Conservation (phyloP, 345 rosid species). For the Isatis tinctoria region DNA sequence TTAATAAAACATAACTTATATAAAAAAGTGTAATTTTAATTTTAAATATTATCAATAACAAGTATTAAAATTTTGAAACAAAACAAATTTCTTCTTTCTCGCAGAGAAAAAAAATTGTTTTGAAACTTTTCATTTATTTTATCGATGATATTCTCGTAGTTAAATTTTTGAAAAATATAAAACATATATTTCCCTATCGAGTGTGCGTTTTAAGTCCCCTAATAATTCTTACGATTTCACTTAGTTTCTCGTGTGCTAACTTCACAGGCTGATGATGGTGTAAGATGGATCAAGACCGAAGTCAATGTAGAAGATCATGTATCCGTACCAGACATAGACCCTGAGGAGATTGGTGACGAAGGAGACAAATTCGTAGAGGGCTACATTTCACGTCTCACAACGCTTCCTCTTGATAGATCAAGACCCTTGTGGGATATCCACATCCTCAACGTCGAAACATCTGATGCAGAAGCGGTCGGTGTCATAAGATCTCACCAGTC, state of each 20-base stretch:
- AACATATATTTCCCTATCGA: background rate
- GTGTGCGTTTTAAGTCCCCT: background rate
- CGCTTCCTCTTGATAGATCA: slow-evolving; percentile 42
- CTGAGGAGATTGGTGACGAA: no score
- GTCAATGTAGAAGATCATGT: slow-evolving; percentile 60
- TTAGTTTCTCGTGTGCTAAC: background rate
- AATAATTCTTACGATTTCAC: background rate
- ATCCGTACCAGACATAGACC: slow-evolving; percentile 38
- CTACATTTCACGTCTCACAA: slow-evolving; percentile 51
- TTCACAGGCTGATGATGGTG: slow-evolving; percentile 17
- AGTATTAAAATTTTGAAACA: background rate
- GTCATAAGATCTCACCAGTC: no score
- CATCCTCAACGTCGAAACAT: slow-evolving; percentile 8
- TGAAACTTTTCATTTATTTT: background rate
- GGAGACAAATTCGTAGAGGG: no score
- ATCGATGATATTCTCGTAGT: background rate
- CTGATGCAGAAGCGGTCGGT: no score
- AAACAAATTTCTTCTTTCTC: background rate
- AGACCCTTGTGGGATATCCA: slow-evolving; percentile 49
- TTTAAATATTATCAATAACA: background rate
- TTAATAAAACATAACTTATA: background rate
- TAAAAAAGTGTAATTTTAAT: background rate
- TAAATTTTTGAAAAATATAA: background rate
- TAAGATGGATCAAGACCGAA: slow-evolving; percentile 45
- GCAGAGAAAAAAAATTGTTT: background rate